Base-by-base conservation (phyloP, 345 rosid species). In the Lenwebbia sp. region DNA sequence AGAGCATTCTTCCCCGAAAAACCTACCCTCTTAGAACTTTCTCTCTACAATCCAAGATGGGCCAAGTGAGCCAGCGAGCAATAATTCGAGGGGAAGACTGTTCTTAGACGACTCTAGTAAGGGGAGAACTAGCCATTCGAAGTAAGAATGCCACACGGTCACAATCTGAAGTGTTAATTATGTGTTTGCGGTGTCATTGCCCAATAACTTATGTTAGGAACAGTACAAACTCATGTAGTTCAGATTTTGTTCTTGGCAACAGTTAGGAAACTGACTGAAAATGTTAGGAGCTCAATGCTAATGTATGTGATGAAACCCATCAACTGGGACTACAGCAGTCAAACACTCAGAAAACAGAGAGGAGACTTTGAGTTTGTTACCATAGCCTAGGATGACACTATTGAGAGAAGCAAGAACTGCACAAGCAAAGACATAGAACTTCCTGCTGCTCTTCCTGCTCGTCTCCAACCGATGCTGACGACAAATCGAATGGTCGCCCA, bases 371-470 rank as follows among this genome's bases (percentile, higher is more conserved):
- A 47, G 84, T 51, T 52, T 5, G 85, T 92, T 85, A 95, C 98
- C 95, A 86, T 95, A 95, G 47, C 98, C 98, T 74, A 95, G 95
- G 89, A 95, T 94, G 87, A 95, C 98, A 84, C 91, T 92, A 89
- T 94, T 96, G 83, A 96, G 92, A 49, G 98, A 96, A 26, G 98
- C 98, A 86, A 96, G 92, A 88, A 95, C 87, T 33, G 96, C 98
- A 82, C 97, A 96, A 51, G 92, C 93, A 88, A 94, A 81, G 62
- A 95, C 89, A 85, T 90, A 95, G 87, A 88, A 93, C 54, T 90
- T 90, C 54, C 90, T 89, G 74, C 50, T 56, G 17, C 62, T 54
- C 84, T 86, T 87, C 54, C 40, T 90, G 70, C 85, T 89, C 89
- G 93, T 89, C 10, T 84, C 86, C 70, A 88, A 88, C 81, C 37